A percentile compares a stretch with the other conserved stretches of the same genome.
Conservation (phyloP, 163 green algal species). For the Trebouxia gelatinosa region DNA sequence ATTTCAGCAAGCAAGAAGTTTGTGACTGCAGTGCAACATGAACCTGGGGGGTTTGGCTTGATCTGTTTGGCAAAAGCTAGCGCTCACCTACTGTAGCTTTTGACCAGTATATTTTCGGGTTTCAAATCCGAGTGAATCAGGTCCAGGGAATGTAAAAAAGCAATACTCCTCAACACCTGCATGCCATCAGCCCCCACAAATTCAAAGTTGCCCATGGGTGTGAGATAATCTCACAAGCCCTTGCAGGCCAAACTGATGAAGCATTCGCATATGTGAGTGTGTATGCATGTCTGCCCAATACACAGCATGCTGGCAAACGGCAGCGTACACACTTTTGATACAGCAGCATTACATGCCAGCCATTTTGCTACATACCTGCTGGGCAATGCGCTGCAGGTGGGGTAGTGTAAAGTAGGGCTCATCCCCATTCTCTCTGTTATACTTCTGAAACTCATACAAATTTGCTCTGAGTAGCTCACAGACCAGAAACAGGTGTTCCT, state of each 20-base stretch:
- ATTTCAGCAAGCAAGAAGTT: not conserved
- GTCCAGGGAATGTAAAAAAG: slow-evolving; percentile 88
- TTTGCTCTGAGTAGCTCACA: slow-evolving; percentile 96
- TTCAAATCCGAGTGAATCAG: slow-evolving; percentile 98
- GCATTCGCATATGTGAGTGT: too few species aligned
- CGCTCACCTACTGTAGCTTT: slow-evolving; percentile 73
- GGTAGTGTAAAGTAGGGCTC: slow-evolving; percentile 78
- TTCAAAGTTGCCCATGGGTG: too few species aligned
- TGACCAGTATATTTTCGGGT: slow-evolving; percentile 97
- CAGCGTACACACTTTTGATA: too few species aligned
- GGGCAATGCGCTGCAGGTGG: slow-evolving; percentile 66
- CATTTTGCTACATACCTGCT: too few species aligned
- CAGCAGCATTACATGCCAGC: too few species aligned
- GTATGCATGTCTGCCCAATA: too few species aligned
- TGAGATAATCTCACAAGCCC: too few species aligned
- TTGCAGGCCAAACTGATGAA: too few species aligned
- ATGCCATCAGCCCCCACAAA: too few species aligned
- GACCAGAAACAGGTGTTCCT: slow-evolving; percentile 97
- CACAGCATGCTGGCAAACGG: too few species aligned
- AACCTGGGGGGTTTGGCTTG: not conserved
- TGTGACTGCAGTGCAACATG: not conserved
- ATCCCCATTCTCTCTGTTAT: slow-evolving; percentile 81
- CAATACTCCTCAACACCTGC: slow-evolving; percentile 75
- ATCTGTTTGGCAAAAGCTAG: not conserved
- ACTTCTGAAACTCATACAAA: slow-evolving; percentile 97